Base-by-base conservation (phyloP, 768 basidiomycete species). In the Zangia roseola region DNA sequence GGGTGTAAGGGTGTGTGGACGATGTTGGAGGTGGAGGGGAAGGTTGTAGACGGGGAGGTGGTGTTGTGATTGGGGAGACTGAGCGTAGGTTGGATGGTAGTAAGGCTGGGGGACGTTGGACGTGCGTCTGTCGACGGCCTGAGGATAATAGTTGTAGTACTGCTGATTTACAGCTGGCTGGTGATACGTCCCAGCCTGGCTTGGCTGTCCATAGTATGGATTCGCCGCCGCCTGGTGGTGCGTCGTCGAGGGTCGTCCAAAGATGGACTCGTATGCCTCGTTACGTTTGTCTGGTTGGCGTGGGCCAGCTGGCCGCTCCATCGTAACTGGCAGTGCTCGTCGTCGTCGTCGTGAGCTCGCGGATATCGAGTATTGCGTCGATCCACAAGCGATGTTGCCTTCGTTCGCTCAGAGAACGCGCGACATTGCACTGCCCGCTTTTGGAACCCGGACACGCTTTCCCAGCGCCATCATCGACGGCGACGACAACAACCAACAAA, bases 201-300 rank as follows among this genome's bases (percentile, higher is more conserved):
- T 36, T 41, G 54, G 56, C 41, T 64, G 58, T 7, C 34, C 53
- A 40, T 52, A 52, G 59, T 50, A 52, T 36, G 55, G 47, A 34
- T 31, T 25, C 33, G 34, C 46, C 37, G 26, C 43, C 14, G 58
- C 50, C 49, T 71, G 70, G 57, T 83, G 84, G 65, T 82, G 82
- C 26, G 72, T 55, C 39, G 75, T 70, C 43, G 81, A 80, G 43
- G 88, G 86, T 21, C 90, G 79, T 21, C 89, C 89, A 69, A 93
- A 93, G 71, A 93, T 91, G 62, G 84, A 81, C 68, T 91, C 87
- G 73, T 91, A 93, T 39, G 90, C 90, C 47, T 83, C 80, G 68
- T 81, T 74, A 45, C 90, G 85, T 64, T 90, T 89, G 71, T 89
- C 86, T 38, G 75, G 75, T 21, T 71, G 69, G 45, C 76, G 68